Base-by-base conservation (phyloP, 352 stramenopile species). In the Globisporangium mamillatum region DNA sequence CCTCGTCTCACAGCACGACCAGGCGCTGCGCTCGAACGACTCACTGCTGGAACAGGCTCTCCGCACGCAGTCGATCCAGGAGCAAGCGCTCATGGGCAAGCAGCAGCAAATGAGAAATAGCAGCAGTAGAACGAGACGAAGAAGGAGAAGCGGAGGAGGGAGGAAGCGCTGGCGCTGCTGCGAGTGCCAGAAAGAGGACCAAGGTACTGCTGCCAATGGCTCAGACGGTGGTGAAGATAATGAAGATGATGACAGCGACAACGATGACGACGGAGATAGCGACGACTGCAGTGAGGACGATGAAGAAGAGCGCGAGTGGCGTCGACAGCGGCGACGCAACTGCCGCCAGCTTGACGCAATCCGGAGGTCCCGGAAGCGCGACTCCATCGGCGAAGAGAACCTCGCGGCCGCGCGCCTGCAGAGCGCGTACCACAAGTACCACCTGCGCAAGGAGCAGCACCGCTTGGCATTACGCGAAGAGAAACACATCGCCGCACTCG, bases 401-500 rank as follows among this genome's bases (percentile, higher is more conserved):
- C 22, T 80, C 10, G 84, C 80, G 22, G 81, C 84, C 0, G 76
- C 70, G 22, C 72, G 74, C 5, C 62, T 92, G 29, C 84, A 92
- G 32, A 76, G 64, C 3, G 82, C 79, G 24, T 90, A 81, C 44
- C 70, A 86, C 50, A 90, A 83, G 71, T 93, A 86, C 57, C 68
- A 85, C 53, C 58, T 80, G 12, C 78, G 81, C 1, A 82, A 89
- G 50, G 79, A 88, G 53, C 79, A 88, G 58, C 75, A 80, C 27
- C 76, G 80, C 1, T 25, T 79, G 24, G 74, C 77, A 0, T 57
- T 82, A 46, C 71, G 72, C 1, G 66, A 89, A n/a, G 75, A 87
- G 48, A 88, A 89, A 20, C 70, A 81, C 6, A 70, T 75, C 20
- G 85, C 85, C 8, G 85, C 77, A 12, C 64, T 86, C 44, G 75